These are phyloP conservation scores for Zarea fungicola DNA, from an alignment of 2,329 filamentous ascomycete genomes.

Conservation along the genomic window DNA sequence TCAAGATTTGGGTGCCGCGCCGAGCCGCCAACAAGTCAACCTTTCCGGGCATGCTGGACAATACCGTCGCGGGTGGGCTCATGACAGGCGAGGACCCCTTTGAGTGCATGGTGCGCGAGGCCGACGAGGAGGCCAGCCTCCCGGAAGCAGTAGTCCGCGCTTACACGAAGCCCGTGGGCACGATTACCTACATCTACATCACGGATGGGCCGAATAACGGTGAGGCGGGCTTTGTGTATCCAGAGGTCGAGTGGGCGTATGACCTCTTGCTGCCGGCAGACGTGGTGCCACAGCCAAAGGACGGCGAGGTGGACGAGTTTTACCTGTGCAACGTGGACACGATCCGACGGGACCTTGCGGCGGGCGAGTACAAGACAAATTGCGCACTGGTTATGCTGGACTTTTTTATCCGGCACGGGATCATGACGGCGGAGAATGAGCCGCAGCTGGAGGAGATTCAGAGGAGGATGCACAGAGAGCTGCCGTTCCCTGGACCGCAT, in stretches of 20 bases:
- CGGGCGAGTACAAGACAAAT: conserved; percentile 86
- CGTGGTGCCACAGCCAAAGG: conserved; percentile 68
- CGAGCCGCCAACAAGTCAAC: conserved; percentile 75
- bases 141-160: conserved; percentile 62
- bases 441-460: conserved; percentile 71
- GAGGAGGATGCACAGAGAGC: conserved; percentile 66
- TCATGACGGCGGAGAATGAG: conserved; percentile 76
- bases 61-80: conserved; percentile 79
- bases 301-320: conserved; percentile 87
- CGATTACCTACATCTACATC: conserved; percentile 80
- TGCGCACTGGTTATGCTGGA: conserved; percentile 80
- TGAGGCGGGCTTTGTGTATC: conserved; percentile 77
- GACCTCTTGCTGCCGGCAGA: conserved; percentile 71
- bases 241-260: conserved; percentile 88
- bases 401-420: conserved; percentile 82
- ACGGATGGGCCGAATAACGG: conserved; percentile 71
- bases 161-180: conserved; percentile 56
- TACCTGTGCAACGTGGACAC: conserved; percentile 72
- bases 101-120: conserved; percentile 79
- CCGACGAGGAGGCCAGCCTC: conserved; percentile 82
- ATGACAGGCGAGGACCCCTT: conserved; percentile 74
- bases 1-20: conserved; percentile 81
- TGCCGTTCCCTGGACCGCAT: conserved; percentile 74
- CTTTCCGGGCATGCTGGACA: conserved; percentile 89
- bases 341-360: conserved; percentile 62